These are phyloP conservation scores for Mucor mucedo DNA, from an alignment of 371 early-diverging fungal genomes.

Conservation along the genomic window DNA sequence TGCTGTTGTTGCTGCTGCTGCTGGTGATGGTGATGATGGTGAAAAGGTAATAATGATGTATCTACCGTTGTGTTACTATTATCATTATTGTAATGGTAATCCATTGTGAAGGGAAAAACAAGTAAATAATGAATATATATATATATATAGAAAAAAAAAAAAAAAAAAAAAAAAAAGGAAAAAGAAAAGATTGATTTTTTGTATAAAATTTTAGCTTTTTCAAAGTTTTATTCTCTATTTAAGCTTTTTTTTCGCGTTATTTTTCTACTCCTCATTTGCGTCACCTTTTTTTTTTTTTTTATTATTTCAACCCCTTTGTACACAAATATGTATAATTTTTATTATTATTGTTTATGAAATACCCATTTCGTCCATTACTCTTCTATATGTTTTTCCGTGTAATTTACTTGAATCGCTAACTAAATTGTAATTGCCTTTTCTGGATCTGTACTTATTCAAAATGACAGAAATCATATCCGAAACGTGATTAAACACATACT, in stretches of 20 bases:
- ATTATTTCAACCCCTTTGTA: neutral
- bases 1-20: neutral
- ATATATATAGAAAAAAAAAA: neutral
- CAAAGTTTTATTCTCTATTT: neutral
- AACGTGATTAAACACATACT: constrained; percentile 48
- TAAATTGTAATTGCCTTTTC: constrained; percentile 27
- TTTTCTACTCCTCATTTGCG: constrained; percentile 18
- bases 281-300: constrained; percentile 5
- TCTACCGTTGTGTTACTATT: neutral
- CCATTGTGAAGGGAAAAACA: neutral
- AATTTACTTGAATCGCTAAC: neutral
- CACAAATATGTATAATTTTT: neutral
- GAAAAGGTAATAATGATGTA: neutral
- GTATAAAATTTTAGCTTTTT: neutral
- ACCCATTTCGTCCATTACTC: constrained; percentile 56
- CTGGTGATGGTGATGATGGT: neutral
- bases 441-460: constrained; percentile 2
- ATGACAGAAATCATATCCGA: constrained; percentile 23
- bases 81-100: constrained; percentile 2
- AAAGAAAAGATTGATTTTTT: constrained; percentile 11
- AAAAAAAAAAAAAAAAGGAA: constrained; percentile 10
- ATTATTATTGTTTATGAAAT: constrained; percentile 2
- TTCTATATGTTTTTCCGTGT: constrained; percentile 52
- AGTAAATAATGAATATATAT: neutral
- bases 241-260: constrained; percentile 3